Conservation (phyloP, 768 basidiomycete genomes). For the Tulasnella sp. region DNA sequence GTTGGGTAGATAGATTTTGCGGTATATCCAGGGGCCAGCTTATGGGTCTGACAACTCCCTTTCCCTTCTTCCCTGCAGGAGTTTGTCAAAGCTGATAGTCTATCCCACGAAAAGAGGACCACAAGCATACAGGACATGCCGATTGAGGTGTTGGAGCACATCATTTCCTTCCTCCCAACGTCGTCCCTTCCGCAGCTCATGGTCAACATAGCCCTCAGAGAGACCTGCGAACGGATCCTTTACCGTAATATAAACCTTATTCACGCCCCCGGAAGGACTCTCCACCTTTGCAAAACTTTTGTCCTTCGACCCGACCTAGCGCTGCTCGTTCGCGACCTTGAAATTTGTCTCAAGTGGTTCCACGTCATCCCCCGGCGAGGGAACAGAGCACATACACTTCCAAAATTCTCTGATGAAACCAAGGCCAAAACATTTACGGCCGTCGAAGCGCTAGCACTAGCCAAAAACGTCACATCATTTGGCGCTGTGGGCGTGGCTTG, state of each 20-base stretch:
- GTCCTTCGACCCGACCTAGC: background rate
- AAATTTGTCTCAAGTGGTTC: background rate
- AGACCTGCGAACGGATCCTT: background rate
- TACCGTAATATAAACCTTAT: background rate
- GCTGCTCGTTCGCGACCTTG: background rate
- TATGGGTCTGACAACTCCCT: too few species aligned
- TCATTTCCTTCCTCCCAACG: background rate
- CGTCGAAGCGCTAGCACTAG: background rate
- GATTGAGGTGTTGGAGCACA: background rate
- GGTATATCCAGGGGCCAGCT: too few species aligned
- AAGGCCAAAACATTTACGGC: background rate
- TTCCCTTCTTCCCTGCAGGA: too few species aligned
- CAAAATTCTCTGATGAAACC: background rate
- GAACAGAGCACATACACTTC: background rate
- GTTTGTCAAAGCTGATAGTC: too few species aligned
- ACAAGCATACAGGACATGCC: background rate
- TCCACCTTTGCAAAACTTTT: slow-evolving; percentile 10
- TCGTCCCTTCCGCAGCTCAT: background rate
- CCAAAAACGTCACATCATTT: background rate
- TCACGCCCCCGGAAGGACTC: background rate
- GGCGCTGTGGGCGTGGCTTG: background rate
- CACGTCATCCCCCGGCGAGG: background rate
- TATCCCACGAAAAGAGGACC: too few species aligned
- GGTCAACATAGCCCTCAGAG: background rate
- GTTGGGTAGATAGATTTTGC: too few species aligned